Conservation (phyloP, 1,284 basidiomycete genomes). For the Ganoderma lingzhi region DNA sequence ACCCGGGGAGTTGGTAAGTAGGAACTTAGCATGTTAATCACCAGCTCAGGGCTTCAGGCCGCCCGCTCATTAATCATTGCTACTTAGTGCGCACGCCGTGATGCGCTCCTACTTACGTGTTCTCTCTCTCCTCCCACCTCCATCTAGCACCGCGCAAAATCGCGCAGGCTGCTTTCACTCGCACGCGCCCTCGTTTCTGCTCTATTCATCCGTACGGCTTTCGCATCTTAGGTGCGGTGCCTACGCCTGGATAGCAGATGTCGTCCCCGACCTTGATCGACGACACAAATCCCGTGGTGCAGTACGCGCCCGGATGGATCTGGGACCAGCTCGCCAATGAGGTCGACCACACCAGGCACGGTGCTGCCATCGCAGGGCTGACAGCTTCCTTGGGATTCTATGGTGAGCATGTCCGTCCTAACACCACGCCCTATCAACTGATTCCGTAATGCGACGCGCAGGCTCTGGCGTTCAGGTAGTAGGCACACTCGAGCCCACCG, state of each 20-base stretch:
- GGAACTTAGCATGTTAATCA: not conserved
- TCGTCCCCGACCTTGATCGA: conserved; percentile 19
- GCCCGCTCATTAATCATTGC: not conserved
- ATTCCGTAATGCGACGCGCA: conserved; percentile 2
- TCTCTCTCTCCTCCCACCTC: not conserved
- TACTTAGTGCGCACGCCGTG: not conserved
- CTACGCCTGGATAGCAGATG: not conserved
- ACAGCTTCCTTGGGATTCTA: conserved; percentile 15
- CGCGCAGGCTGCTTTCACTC: no score
- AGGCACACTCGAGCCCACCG: conserved; percentile 22
- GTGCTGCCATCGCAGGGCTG: not conserved
- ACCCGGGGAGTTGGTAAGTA: not conserved
- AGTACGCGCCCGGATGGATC: conserved; percentile 20
- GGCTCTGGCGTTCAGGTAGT: conserved; percentile 31
- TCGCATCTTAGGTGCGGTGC: not conserved
- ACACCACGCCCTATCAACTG: not conserved
- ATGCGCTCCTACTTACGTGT: no score
- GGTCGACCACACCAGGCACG: conserved; percentile 18
- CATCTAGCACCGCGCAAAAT: not conserved
- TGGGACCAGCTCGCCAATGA: conserved; percentile 10
- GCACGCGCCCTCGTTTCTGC: not conserved
- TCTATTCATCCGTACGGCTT: not conserved
- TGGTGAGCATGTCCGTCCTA: conserved; percentile 9
- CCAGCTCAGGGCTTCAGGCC: no score
- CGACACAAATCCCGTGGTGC: conserved; percentile 17